Percentiles rank a stretch among this genome's conserved stretches.
phyloP scores from a whole-genome alignment of 495 filamentous ascomycete genomes.

The Tetracladium marchalianum region DNA sequence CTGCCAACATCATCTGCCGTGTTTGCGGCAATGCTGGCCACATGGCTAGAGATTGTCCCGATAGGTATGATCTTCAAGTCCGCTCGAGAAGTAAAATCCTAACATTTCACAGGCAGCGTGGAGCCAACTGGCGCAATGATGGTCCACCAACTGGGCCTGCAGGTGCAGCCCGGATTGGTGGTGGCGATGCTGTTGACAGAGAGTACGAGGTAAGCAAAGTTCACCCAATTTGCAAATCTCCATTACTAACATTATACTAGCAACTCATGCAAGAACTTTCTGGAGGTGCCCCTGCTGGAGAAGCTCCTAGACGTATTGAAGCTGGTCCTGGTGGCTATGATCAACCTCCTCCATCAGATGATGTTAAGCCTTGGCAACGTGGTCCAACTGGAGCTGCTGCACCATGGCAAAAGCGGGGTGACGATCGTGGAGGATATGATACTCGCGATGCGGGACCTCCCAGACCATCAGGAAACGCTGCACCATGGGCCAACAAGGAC shows the following conservation, averaged over 20 bases:
- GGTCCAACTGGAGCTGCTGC: conserved; percentile 82
- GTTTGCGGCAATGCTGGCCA: conserved; percentile 93
- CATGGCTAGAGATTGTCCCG: conserved; percentile 89
- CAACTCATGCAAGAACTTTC: conserved; percentile 97
- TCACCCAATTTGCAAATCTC: background rate
- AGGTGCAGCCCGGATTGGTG: conserved; percentile 52
- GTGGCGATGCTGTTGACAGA: conserved; percentile 80
- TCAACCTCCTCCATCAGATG: conserved; percentile 27
- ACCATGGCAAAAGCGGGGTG: conserved; percentile 51
- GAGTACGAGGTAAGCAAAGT: conserved; percentile 73
- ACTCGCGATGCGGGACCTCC: conserved; percentile 18
- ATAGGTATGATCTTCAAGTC: conserved; percentile 25
- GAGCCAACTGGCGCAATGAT: conserved; percentile 83
- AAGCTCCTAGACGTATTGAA: conserved; percentile 75
- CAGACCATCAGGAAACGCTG: conserved; percentile 22
- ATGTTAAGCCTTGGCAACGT: conserved; percentile 82
- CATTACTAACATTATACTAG: conserved; percentile 39
- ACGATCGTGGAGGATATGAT: conserved; percentile 25
- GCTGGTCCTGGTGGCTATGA: conserved; percentile 58
- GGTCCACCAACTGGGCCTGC: conserved; percentile 34
- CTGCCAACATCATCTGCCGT: conserved; percentile 97
- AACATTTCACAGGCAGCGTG: conserved; percentile 52
- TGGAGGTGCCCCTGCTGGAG: conserved; percentile 55
- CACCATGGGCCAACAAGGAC: conserved; percentile 48
- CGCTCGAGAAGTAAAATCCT: background rate